Evolutionary conservation across 352 stramenopile species (phyloP), one percentile per base, ranked within the genome.

Genomic region (Globisporangium radiosum): DNA sequence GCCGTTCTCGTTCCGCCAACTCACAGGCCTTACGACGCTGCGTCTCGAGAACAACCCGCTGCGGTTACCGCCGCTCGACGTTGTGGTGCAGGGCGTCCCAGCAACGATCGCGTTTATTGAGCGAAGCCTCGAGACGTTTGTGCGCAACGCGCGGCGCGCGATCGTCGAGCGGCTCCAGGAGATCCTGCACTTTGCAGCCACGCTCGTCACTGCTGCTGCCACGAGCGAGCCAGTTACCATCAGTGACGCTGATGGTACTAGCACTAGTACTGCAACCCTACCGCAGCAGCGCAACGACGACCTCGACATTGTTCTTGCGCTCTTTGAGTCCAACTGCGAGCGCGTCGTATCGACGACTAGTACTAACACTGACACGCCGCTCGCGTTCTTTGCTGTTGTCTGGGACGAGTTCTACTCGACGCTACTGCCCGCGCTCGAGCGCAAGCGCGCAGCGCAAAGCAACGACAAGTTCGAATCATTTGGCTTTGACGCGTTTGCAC

Each of bases 11-110:
- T 84, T 90, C 33, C 75, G 77, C 1, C 52, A 82, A 13, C 62
- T 78, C 11, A 63, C 15, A 0, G 55, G 57, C 1, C 60, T 90
- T 0, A 38, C 71, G 42, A 56, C 70, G 15, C 57, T 90, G 3
- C 72, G 71, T 40, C 73, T 90, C 68, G 80, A 90, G 57, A 69
- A 77, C n/a, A 90, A 87, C 43, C 79, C 75, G 3, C 64, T 87
- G 50, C 65, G 68, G 0, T 54, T 81, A 6, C 79, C 79, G 47
- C 75, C 75, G 2, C 61, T 72, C 4, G 77, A 90, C 42, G 57
- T 81, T 19, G 66, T 90, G 10, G 62, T 73, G 2, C 66, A 71
- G 15, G 79, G 79, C n/a, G 68, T 87, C 2, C 40, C 56, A 0
- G 63, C 75, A 17, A 85, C 77, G 11, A 66, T 90, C 25, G 50